Evolutionary conservation across 495 filamentous ascomycete genomes (phyloP), one percentile per base, ranked within the genome.

Genomic region (Lasiosphaeris hirsuta): DNA sequence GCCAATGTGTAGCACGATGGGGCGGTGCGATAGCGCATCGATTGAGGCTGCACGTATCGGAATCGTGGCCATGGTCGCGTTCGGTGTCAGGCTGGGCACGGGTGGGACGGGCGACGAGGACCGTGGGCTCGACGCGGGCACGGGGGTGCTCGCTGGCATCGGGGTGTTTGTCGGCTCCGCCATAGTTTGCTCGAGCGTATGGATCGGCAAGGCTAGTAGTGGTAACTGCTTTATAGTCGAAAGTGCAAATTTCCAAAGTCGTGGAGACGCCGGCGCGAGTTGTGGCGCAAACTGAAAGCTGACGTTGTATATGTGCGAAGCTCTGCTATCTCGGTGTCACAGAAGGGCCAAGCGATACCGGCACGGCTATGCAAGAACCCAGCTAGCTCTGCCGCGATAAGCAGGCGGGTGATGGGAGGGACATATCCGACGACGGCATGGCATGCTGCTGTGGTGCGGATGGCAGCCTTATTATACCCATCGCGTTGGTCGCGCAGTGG

Each of bases 1-100:
- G 23, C 86, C 87, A 45, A 90, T 77, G 59, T 89, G 84, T 40
- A 90, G 82, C 41, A 90, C 81, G 4, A 74, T 55, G 19, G 70
- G 76, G 3, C 62, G 58, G 7, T 45, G 64, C 19, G 47, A 44
- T 1, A 46, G 11, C 11, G 46, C 45, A 4, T 17, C 14, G 10
- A 36, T 30, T 13, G 38, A 30, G 35, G 40, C 23, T 14, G 52
- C 41, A 10, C 45, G 59, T 10, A 60, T 39, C 5, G 58, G 57
- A 7, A 58, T 60, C 10, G 57, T 60, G 18, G 59, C 48, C 34
- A 56, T 63, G 14, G 64, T 60, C 41, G 58, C 64, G 23, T 58
- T 51, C 30, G 69, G 51, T 2, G 57, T 49, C 10, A 67, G 48
- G 57, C 47, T 60, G 7, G 65, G 65, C 10, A 68, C 50, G 7